Evolutionary conservation across 2,329 filamentous ascomycete genomes (phyloP), one percentile per base, ranked within the genome.

Genomic region (Trichoderma sp.): DNA sequence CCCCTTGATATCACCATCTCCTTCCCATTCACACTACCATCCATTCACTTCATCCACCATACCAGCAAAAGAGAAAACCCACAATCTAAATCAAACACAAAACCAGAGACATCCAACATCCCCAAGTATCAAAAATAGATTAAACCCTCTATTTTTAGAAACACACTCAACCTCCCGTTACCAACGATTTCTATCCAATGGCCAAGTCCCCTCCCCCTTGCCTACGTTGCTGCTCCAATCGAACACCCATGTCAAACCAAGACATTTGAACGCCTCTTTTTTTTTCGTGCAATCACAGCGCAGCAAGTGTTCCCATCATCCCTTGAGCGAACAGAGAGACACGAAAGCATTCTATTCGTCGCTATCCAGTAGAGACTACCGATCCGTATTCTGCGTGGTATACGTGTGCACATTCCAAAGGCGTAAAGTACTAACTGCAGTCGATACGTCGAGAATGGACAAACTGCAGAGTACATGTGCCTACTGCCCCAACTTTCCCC

Each of bases 221-320:
- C n/a, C 14, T 7, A 6, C 14, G 36, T 51, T 69, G 28, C 26
- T 24, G 26, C 36, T 61, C 66, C 66, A 69, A 69, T 69, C 15
- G 18, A 69, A 18, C 65, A 57, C 43, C 36, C 66, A 12, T 43
- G 65, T 47, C 9, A 26, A 15, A 2, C 36, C 9, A n/a, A 32
- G 24, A 47, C 47, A 47, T 7, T 39, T 7, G 2, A n/a, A 51
- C 43, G 43, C 21, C 47, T 53, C 26, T 63, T n/a, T 28, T 47
- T 34, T 67, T 58, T 60, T 21, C 65, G 53, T 68, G 51, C 65
- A 58, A 68, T 68, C 53, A 68, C 26, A 68, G 3, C 34, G 51
- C 34, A n/a, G 34, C n/a, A 51, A 66, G 11, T 24, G 6, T 28
- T 18, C 18, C 30, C 14, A n/a, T 18, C 43, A 26, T 24, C 39